Base-by-base conservation (phyloP, 2,329 filamentous ascomycete species). In the Fusarium sp. region DNA sequence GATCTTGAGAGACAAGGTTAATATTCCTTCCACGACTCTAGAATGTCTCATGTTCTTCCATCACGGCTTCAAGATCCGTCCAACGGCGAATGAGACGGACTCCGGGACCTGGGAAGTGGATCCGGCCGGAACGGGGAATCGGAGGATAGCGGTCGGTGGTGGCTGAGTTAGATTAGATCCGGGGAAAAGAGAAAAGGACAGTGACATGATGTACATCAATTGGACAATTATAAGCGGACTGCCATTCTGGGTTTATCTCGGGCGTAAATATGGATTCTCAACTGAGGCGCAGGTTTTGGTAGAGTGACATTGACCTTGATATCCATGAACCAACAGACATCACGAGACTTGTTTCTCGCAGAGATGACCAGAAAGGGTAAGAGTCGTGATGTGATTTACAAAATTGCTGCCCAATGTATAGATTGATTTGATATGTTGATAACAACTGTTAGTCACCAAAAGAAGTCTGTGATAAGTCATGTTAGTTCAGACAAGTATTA, bases 151-250 rank as follows among this genome's bases (percentile, higher is more conserved):
- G 63, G 60, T 52, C 64, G 67, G 60, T 32, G 70, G 73, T 75
- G 73, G 73, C 73, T 75, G 22, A 42, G 32, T 18, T 16, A 24
- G 24, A 42, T 18, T 66, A 65, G 72, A 63, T 73, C 72, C 57
- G 61, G 71, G 55, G 59, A 45, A 50, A 20, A 29, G 30, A 57
- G 14, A 50, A 27, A 22, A 20, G 11, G 18, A 30, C 49, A 49
- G 63, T 22, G 49, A 45, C 24, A 52, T 20, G 11, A n/a, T 52
- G 50, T 52, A 52, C 50, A 61, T 15, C 27, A 50, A 47, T 47
- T 62, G 34, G 46, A 22, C 12, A 25, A 20, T 38, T 34, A 47
- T 49, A 53, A 60, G 45, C 42, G 58, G 64, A 45, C 44, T 70
- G 59, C 67, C 67, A 52, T 68, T 70, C 62, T 68, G 57, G 67